Evolutionary conservation across 2,329 filamentous ascomycete species (phyloP).

Genomic region (Neonectria hederae): DNA sequence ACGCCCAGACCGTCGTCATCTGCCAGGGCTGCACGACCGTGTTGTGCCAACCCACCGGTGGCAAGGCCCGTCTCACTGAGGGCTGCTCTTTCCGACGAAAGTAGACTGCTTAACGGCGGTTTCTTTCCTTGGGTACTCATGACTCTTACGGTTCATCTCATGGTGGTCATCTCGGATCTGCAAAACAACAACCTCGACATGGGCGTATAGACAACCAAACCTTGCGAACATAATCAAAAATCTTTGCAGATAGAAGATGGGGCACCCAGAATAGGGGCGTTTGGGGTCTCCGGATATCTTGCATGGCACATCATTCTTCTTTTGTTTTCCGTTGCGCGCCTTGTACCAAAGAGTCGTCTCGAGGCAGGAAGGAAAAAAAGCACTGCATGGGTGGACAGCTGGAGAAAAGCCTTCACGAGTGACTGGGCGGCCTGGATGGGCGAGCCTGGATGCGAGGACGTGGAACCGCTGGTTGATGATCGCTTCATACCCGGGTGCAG

Average conservation of each 20-base stretch:
- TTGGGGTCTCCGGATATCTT: conserved; percentile 84
- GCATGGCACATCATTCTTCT: conserved; percentile 66
- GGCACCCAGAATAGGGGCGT: conserved; percentile 74
- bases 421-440: conserved; percentile 51
- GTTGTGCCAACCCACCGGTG: conserved; percentile 99
- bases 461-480: conserved; percentile 71
- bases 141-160: conserved; percentile 60
- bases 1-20: conserved; percentile 99
- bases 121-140: conserved; percentile 60
- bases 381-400: conserved; percentile 67
- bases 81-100: conserved; percentile 99
- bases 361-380: conserved; percentile 53
- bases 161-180: conserved; percentile 68
- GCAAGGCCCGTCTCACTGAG: conserved; percentile 98
- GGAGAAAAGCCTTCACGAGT: conserved; percentile 68
- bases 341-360: conserved; percentile 58
- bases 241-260: conserved; percentile 78
- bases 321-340: conserved; percentile 58
- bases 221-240: conserved; percentile 54
- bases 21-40: conserved; percentile 99
- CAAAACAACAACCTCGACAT: conserved; percentile 61
- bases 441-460: conserved; percentile 64
- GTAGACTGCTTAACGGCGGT: conserved; percentile 72
- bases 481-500: conserved; percentile 68
- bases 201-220: conserved; percentile 59